These are phyloP conservation scores for Ceratocystis lukuohia DNA, from an alignment of 2,329 filamentous ascomycete genomes.

Conservation along the genomic window DNA sequence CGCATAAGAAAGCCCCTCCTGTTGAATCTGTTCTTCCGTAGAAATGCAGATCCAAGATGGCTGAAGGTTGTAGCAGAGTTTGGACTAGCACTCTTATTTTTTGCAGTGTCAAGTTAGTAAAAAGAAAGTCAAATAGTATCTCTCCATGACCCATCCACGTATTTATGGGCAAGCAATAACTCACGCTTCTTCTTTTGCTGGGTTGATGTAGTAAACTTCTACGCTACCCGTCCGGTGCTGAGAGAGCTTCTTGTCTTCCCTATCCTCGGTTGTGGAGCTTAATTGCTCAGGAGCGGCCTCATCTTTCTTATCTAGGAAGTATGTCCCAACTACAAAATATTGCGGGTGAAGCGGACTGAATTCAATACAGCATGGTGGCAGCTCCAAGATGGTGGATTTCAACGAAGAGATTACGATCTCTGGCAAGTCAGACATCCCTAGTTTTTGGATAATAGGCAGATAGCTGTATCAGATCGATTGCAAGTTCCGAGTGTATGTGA, in stretches of 20 bases:
- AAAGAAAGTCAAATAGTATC: constrained; percentile 3
- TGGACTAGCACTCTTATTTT: constrained; percentile 40
- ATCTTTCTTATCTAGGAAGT: constrained; percentile 50
- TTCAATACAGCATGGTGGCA: constrained; percentile 66
- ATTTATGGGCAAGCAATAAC: background rate
- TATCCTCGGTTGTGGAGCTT: constrained; percentile 21
- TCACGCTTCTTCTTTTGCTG: constrained; percentile 11
- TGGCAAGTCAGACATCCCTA: background rate
- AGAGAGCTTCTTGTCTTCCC: constrained; percentile 22
- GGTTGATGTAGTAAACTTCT: constrained; percentile 36
- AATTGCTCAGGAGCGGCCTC: background rate
- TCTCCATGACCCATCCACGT: background rate
- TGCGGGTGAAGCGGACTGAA: constrained; percentile 50
- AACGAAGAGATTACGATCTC: constrained; percentile 29
- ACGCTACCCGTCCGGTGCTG: constrained; percentile 64
- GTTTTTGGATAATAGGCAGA: background rate
- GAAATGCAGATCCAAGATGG: constrained; percentile 78
- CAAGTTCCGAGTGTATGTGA: background rate
- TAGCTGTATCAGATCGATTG: background rate
- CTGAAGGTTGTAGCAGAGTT: constrained; percentile 50
- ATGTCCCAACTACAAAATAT: constrained; percentile 72
- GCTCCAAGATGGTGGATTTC: constrained; percentile 41
- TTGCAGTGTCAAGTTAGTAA: background rate
- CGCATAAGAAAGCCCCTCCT: constrained; percentile 45
- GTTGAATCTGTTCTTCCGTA: constrained; percentile 34